These are phyloP conservation scores for Dactylellina cionopaga DNA, from an alignment of 2,329 filamentous ascomycete genomes.

Conservation along the genomic window DNA sequence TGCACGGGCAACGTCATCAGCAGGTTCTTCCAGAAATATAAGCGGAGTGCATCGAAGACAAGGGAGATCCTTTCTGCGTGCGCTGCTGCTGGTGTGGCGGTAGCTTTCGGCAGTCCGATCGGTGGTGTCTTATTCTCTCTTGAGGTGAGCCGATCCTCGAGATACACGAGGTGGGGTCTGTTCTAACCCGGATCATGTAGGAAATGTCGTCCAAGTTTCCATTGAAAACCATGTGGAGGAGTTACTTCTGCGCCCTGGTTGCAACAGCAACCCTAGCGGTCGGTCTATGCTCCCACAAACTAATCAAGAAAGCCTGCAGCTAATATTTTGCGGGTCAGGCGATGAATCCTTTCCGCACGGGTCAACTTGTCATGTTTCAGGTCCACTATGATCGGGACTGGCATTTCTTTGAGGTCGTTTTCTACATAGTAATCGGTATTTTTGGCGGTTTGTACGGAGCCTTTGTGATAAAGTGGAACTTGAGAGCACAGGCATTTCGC, in stretches of 20 bases:
- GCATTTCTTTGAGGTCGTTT: conserved; percentile 96
- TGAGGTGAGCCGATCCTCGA: conserved; percentile 66
- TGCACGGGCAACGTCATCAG: conserved; percentile 98
- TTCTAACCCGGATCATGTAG: conserved; percentile 57
- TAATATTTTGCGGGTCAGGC: conserved; percentile 69
- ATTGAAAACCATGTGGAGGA: conserved; percentile 96
- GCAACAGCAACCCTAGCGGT: conserved; percentile 87
- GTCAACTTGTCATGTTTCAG: conserved; percentile 99
- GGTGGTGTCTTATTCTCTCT: conserved; percentile 95
- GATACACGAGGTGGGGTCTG: neutral
- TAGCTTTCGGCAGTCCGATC: conserved; percentile 97
- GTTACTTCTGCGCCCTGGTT: conserved; percentile 96
- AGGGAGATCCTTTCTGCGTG: conserved; percentile 94
- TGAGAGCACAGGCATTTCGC: conserved; percentile 87
- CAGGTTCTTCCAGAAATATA: conserved; percentile 90
- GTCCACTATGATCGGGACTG: conserved; percentile 94
- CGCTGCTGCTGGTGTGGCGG: conserved; percentile 91
- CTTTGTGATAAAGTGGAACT: conserved; percentile 97
- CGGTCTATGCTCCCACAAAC: too few relatives aligned
- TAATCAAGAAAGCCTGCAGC: too few relatives aligned
- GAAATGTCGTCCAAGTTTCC: conserved; percentile 98
- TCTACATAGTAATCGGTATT: conserved; percentile 88
- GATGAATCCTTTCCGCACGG: conserved; percentile 97
- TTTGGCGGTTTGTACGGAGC: conserved; percentile 96
- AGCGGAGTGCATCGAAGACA: conserved; percentile 89